Conservation (phyloP, 2,329 filamentous ascomycete species). For the Xylaria sp. region DNA sequence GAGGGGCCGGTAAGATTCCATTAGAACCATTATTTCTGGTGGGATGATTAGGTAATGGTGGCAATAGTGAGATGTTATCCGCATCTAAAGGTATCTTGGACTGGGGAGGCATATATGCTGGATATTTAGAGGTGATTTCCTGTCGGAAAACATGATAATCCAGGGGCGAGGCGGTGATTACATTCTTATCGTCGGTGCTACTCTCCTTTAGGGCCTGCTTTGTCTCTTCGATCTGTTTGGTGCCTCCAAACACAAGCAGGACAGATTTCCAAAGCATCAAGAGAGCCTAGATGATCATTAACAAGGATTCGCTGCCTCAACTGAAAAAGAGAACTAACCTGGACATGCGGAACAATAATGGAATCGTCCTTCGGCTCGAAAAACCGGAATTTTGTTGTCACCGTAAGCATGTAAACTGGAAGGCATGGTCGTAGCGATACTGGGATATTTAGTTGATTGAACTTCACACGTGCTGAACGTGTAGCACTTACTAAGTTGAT, state of each 20-base stretch:
- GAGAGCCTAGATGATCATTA: slow-evolving; percentile 66
- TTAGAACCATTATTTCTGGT: slow-evolving; percentile 69
- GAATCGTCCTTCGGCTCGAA: slow-evolving; percentile 38
- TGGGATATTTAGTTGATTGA: slow-evolving; percentile 47
- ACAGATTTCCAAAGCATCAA: slow-evolving; percentile 93
- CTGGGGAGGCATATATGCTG: slow-evolving; percentile 90
- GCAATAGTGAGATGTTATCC: slow-evolving; percentile 90
- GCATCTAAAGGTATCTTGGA: slow-evolving; percentile 86
- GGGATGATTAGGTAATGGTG: slow-evolving; percentile 81
- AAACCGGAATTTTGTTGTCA: slow-evolving; percentile 73
- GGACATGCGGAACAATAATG: slow-evolving; percentile 65
- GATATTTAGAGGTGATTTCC: slow-evolving; percentile 97
- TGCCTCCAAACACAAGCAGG: slow-evolving; percentile 85
- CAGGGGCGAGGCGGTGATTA: slow-evolving; percentile 91
- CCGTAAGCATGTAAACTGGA: slow-evolving; percentile 76
- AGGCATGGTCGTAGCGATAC: slow-evolving; percentile 73
- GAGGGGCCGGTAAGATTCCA: slow-evolving; percentile 69
- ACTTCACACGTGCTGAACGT: background rate
- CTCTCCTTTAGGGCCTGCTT: slow-evolving; percentile 78
- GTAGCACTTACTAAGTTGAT: slow-evolving; percentile 62
- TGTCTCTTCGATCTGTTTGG: slow-evolving; percentile 75
- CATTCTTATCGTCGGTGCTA: slow-evolving; percentile 70
- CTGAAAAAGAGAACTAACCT: slow-evolving; percentile 58
- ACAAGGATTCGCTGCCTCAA: background rate
- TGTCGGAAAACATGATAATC: slow-evolving; percentile 97